Conservation (phyloP, 2,329 filamentous ascomycete species). For the Phaeosphaeria sp. region DNA sequence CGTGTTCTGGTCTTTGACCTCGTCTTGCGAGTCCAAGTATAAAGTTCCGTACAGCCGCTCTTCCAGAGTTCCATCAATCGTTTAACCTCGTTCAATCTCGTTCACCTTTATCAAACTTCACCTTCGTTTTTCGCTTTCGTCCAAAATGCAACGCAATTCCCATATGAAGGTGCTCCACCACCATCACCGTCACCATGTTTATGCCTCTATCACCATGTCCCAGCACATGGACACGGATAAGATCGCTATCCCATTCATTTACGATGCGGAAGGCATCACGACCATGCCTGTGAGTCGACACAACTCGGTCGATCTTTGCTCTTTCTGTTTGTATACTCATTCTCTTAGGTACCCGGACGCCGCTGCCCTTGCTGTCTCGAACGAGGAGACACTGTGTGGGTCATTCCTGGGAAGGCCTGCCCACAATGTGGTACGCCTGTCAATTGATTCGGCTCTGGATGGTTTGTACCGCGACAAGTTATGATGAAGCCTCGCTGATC, state of each 20-base stretch:
- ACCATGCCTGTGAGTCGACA: conserved; percentile 42
- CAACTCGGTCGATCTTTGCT: conserved; percentile 3
- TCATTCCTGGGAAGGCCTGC: conserved; percentile 50
- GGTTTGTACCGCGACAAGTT: not conserved
- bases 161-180: not conserved
- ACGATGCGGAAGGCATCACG: conserved; percentile 37
- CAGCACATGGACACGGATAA: conserved; percentile 32
- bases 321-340: not conserved
- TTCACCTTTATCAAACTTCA: not conserved
- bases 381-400: conserved; percentile 50
- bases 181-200: not conserved
- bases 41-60: conserved; percentile 11
- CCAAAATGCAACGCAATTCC: not conserved
- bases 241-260: conserved; percentile 34
- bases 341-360: conserved; percentile 46
- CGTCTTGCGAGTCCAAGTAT: conserved; percentile 8
- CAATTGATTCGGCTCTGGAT: conserved; percentile 29
- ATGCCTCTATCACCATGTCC: conserved; percentile 27
- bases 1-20: not conserved
- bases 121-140: not conserved
- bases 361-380: conserved; percentile 49
- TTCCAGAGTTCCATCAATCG: conserved; percentile 1
- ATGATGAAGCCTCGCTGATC: conserved; percentile 5
- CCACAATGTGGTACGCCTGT: conserved; percentile 49
- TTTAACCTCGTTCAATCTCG: conserved; percentile 1